Evolutionary conservation across 331 rosid species (phyloP), one percentile per base, ranked within the genome.

Genomic region (Rosa hybrid): DNA sequence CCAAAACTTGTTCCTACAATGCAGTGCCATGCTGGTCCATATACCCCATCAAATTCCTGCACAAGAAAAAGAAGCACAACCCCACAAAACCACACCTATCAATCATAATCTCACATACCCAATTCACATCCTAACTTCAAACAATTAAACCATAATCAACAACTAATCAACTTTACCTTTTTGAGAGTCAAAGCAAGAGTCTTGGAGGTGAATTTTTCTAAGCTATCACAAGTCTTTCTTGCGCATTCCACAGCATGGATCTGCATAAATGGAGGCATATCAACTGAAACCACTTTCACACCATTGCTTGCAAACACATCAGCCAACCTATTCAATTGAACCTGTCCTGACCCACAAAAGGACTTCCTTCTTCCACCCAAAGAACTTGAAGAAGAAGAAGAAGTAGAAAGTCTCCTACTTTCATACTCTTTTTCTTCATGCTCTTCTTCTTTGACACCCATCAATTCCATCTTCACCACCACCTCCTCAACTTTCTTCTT

Each of bases 1-100:
- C 99, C 99, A 90, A 96, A 96, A 82, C 96, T 90, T 73, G 89
- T 87, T 84, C 99, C 99, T 49, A 96, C 99, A 80, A 95, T 91
- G 72, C 99, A 91, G 75, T 95, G 99, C 99, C 99, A 96, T 62
- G 98, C 98, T 57, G 98, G 97, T 59, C 99, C 99, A 87, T 96
- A 96, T 44, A 87, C 90, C 84, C 88, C 93, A 82, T 96, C 99
- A 86, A 96, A 96, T 85, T 96, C 98, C 99, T 93, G 98, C 86
- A 73, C 8, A 72, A 71, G 71, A 48, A 49, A 76, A 80, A 49
- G 69, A 30, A 39, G 81, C 79, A 80, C 76, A 83, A 88, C 78
- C 88, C 88, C 80, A 77, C 76, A 56, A 48, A 56, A 74, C 82
- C 79, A 67, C 69, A 83, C 90, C 83, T 76, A 80, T 74, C 85